Conservation (phyloP, 192 early-diverging fungal species). For the Haplosporangium gracile region DNA sequence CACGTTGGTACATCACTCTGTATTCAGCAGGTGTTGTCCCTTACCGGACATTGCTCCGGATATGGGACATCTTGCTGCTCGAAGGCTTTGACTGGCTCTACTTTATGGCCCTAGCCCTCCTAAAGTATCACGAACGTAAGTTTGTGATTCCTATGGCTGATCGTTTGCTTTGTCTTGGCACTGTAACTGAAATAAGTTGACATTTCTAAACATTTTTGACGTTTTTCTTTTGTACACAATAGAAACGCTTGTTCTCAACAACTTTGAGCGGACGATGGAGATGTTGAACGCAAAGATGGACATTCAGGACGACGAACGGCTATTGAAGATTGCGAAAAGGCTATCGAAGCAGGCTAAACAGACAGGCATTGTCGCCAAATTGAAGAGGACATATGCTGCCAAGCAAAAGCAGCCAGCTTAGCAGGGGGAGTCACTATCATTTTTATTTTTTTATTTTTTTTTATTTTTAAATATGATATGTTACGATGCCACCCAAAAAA, state of each 20-base stretch:
- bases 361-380: slow-evolving; percentile 26
- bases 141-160: neutral
- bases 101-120: slow-evolving; percentile 62
- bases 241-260: slow-evolving; percentile 56
- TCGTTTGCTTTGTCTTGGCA: neutral
- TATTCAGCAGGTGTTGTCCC: slow-evolving; percentile 66
- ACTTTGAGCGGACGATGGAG: slow-evolving; percentile 64
- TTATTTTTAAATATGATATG: neutral
- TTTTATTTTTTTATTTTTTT: neutral
- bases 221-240: neutral
- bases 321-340: slow-evolving; percentile 54
- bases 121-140: slow-evolving; percentile 64
- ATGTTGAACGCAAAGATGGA: slow-evolving; percentile 63
- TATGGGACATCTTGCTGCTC: slow-evolving; percentile 68
- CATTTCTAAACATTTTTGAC: neutral
- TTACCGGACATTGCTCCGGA: slow-evolving; percentile 64
- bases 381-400: slow-evolving; percentile 26
- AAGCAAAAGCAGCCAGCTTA: slow-evolving; percentile 4
- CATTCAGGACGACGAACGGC: slow-evolving; percentile 62
- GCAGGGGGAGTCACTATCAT: neutral
- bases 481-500: neutral
- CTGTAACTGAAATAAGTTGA: neutral
- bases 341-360: slow-evolving; percentile 49
- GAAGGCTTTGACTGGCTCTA: slow-evolving; percentile 68
- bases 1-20: slow-evolving; percentile 72